Evolutionary conservation across 257 asterid species (phyloP), one percentile per base, ranked within the genome.

Genomic region (Penstemon newberryi): DNA sequence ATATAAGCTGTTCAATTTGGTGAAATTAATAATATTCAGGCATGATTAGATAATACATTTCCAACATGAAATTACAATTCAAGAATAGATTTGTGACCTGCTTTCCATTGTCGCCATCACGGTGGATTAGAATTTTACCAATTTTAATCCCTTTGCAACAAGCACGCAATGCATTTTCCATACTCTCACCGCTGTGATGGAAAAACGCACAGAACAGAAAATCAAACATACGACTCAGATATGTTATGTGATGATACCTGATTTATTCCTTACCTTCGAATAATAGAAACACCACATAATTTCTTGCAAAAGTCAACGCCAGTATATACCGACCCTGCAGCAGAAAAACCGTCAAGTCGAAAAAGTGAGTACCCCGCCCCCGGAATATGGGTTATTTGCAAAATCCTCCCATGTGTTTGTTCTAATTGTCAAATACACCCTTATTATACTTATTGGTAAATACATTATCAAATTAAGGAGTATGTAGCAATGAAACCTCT

Each of bases 221-320:
- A 54, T 39, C 38, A 54, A 40, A 56, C 15, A 44, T 65, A 70
- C 43, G 47, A 18, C 40, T 58, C 12, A 41, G n/a, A 39, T 39
- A 50, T 15, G 18, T 63, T 59, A 12, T 53, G 6, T 37, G 15
- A 19, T 19, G 57, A 47, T 63, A 45, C 56, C 39, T 4, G 43
- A 62, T 19, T 42, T 45, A 47, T 0, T 78, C 75, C 85, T 81
- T 73, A 94, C 99, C 99, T 94, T 78, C 99, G 84, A 65, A 94
- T 80, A 66, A 94, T 94, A 76, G 99, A 94, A 75, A 94, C 99
- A 55, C 96, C 99, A 72, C 98, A 94, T 52, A 94, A 77, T 83
- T 91, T 94, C 96, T 94, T 94, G 99, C 99, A 94, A 77, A 94
- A 94, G 80, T 94, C 99, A 63, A 94, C 99, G 70, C 99, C 99